phyloP scores from a whole-genome alignment of 2,329 filamentous ascomycete species.

The Elsinoe arachidis region DNA sequence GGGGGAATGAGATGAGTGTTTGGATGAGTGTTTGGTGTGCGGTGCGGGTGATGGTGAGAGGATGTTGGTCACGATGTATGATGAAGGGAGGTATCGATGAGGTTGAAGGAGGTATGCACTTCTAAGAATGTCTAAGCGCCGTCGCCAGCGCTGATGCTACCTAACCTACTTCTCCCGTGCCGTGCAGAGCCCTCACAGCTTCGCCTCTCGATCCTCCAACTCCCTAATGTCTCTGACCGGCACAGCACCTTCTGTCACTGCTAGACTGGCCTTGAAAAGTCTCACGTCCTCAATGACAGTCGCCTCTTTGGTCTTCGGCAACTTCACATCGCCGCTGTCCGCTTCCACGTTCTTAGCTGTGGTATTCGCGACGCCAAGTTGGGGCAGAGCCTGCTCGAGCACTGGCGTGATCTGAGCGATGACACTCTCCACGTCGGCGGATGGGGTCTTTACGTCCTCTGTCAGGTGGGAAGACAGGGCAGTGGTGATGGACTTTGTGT shows the following conservation, averaged over 20 bases:
- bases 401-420: constrained; percentile 33
- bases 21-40: not conserved
- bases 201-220: constrained; percentile 78
- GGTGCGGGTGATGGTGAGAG: not conserved
- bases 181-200: constrained; percentile 42
- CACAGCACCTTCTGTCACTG: constrained; percentile 62
- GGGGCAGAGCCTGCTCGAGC: constrained; percentile 9
- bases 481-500: constrained; percentile 35
- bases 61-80: not conserved
- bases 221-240: constrained; percentile 68
- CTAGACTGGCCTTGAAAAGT: constrained; percentile 67
- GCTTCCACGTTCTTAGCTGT: constrained; percentile 14
- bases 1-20: not conserved
- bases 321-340: constrained; percentile 13
- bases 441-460: not conserved
- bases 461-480: constrained; percentile 3
- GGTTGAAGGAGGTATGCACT: not conserved
- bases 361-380: constrained; percentile 3
- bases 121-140: not conserved
- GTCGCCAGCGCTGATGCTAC: no score
- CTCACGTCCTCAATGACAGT: constrained; percentile 68
- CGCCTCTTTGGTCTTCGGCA: constrained; percentile 29
- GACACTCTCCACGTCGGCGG: constrained; percentile 31
- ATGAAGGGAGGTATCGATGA: not conserved
- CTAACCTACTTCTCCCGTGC: no score